phyloP scores from a whole-genome alignment of 768 basidiomycete species.

The Leccinum uliginosum region DNA sequence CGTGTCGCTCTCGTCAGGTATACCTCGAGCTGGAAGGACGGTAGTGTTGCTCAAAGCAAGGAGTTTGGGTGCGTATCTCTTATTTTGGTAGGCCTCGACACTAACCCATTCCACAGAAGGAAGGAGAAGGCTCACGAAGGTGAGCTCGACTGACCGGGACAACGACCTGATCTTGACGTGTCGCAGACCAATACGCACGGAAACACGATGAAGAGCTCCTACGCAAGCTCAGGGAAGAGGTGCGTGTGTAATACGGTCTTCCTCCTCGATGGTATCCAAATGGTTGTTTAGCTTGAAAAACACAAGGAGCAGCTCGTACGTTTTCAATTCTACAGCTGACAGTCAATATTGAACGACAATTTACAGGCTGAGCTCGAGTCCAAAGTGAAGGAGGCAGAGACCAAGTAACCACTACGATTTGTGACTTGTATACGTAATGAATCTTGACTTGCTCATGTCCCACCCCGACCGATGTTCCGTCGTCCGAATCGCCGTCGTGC shows the following conservation, averaged over 20 bases:
- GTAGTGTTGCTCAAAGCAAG: conserved; percentile 56
- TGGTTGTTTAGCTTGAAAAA: conserved; percentile 22
- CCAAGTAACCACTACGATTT: conserved; percentile 17
- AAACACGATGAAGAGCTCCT: conserved; percentile 55
- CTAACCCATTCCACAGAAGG: conserved; percentile 40
- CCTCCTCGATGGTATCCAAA: not conserved
- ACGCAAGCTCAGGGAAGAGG: conserved; percentile 54
- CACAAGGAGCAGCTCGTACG: conserved; percentile 33
- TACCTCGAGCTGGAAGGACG: conserved; percentile 43
- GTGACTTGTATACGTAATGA: not conserved
- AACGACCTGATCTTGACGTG: not conserved
- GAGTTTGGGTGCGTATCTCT: conserved; percentile 51
- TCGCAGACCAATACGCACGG: conserved; percentile 59
- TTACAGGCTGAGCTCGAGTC: conserved; percentile 29
- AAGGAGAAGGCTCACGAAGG: conserved; percentile 74
- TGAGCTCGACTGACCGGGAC: conserved; percentile 14
- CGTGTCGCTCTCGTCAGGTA: conserved; percentile 34
- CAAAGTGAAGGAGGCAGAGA: conserved; percentile 19
- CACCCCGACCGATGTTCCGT: conserved; percentile 10
- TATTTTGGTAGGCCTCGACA: not conserved
- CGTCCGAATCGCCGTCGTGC: conserved; percentile 24
- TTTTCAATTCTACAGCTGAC: conserved; percentile 6
- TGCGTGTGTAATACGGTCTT: conserved; percentile 29
- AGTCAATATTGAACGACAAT: conserved; percentile 11
- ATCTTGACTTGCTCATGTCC: not conserved